These are phyloP conservation scores for Bipolaris oryzae DNA, from an alignment of 2,329 filamentous ascomycete genomes.

Conservation along the genomic window DNA sequence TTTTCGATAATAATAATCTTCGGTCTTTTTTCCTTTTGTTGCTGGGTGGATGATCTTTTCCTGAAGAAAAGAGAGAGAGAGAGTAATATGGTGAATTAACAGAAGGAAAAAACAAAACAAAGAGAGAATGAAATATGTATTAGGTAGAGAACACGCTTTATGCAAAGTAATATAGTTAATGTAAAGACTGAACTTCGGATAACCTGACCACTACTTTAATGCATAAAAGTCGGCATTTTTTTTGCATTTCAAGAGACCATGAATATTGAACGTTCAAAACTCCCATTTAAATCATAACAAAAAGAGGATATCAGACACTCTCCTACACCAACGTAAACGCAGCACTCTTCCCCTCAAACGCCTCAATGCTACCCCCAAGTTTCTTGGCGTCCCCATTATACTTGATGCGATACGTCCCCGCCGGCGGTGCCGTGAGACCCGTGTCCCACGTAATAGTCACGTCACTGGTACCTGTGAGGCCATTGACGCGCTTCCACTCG, in stretches of 20 bases:
- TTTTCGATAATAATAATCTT: too few relatives aligned
- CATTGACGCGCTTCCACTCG: slow-evolving; percentile 75
- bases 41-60: background rate
- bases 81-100: too few relatives aligned
- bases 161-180: too few relatives aligned
- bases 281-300: background rate
- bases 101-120: too few relatives aligned
- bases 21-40: too few relatives aligned
- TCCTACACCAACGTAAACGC: slow-evolving; percentile 22
- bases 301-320: background rate
- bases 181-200: too few relatives aligned
- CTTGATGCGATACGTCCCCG: slow-evolving; percentile 75
- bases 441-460: slow-evolving; percentile 83
- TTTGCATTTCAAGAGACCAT: too few relatives aligned
- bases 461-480: slow-evolving; percentile 74
- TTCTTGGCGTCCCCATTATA: slow-evolving; percentile 87
- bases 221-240: too few relatives aligned
- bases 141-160: too few relatives aligned
- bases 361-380: slow-evolving; percentile 63
- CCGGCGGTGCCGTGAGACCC: slow-evolving; percentile 49
- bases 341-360: slow-evolving; percentile 57
- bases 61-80: background rate
- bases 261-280: too few relatives aligned
- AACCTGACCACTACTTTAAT: too few relatives aligned
- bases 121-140: too few relatives aligned